Evolutionary conservation across 345 rosid genomes (phyloP).

Genomic region (Populus deltoides): DNA sequence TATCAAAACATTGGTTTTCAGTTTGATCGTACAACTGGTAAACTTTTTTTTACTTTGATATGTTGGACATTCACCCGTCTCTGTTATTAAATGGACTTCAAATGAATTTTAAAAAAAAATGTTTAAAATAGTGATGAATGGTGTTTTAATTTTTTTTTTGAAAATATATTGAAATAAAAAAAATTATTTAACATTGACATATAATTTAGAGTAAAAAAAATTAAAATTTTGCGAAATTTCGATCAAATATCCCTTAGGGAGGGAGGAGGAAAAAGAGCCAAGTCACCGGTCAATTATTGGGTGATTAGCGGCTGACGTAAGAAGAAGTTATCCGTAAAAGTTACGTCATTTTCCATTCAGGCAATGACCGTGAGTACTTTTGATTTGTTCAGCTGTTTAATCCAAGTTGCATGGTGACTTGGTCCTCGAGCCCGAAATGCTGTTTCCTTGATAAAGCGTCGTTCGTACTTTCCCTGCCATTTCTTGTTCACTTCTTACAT

Average conservation of each 20-base stretch:
- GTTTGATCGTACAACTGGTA: too few relatives aligned
- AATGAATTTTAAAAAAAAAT: not conserved
- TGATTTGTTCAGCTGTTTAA: not conserved
- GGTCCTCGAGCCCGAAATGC: conserved; percentile 9
- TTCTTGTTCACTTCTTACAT: too few relatives aligned
- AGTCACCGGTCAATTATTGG: conserved; percentile 6
- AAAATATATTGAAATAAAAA: too few relatives aligned
- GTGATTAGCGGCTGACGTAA: not conserved
- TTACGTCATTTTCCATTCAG: conserved; percentile 13
- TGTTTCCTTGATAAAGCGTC: not conserved
- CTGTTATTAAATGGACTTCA: not conserved
- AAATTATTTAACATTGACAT: too few relatives aligned
- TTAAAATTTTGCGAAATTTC: too few relatives aligned
- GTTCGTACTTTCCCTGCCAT: not conserved
- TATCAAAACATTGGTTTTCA: too few relatives aligned
- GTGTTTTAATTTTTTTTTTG: too few relatives aligned
- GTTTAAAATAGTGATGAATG: too few relatives aligned
- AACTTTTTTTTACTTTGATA: too few relatives aligned
- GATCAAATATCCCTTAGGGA: not conserved
- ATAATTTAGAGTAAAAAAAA: too few relatives aligned
- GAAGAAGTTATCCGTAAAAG: not conserved
- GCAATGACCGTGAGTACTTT: not conserved
- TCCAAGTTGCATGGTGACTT: not conserved
- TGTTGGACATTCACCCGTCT: too few relatives aligned
- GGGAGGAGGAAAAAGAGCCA: not conserved